Percentiles rank a stretch among this genome's conserved stretches.
Conservation (phyloP, 2,329 filamentous ascomycete genomes). For the Aspergillus arachidicola region DNA sequence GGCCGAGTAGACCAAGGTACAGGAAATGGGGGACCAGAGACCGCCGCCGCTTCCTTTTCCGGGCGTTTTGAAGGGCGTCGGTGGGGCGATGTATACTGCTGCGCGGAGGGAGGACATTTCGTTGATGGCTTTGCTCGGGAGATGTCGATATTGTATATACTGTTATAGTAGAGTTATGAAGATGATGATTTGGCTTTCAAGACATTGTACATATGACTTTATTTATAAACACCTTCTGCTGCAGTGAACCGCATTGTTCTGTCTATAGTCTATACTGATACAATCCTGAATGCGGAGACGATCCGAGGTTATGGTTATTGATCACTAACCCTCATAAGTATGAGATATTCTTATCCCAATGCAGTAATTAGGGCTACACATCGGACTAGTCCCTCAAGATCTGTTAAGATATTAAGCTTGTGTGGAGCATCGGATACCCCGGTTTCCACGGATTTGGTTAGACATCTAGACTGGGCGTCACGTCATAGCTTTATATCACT, state of each 20-base stretch:
- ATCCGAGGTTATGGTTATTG: neutral
- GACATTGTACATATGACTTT: too few relatives aligned
- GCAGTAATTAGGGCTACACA: too few relatives aligned
- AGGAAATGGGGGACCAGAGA: constrained; percentile 10
- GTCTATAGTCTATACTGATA: neutral
- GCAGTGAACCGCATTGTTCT: too few relatives aligned
- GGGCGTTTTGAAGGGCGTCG: constrained; percentile 6
- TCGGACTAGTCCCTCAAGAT: neutral
- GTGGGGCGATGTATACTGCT: constrained; percentile 10
- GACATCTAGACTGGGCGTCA: neutral
- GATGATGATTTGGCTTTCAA: too few relatives aligned
- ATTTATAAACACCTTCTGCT: too few relatives aligned
- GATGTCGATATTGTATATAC: neutral
- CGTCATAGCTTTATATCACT: neutral
- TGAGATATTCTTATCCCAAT: too few relatives aligned
- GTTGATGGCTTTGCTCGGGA: neutral
- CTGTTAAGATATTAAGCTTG: neutral
- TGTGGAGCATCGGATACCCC: neutral
- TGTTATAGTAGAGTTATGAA: too few relatives aligned
- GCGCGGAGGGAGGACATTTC: constrained; percentile 4
- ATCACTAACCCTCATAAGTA: neutral
- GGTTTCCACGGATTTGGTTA: neutral
- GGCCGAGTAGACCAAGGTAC: constrained; percentile 28
- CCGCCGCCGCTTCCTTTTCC: constrained; percentile 4
- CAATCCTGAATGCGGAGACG: neutral